Percentiles rank a stretch among this genome's conserved stretches.
Evolutionary conservation across 306 rosid species (phyloP).

Genomic region (Trifolium fragiferum): DNA sequence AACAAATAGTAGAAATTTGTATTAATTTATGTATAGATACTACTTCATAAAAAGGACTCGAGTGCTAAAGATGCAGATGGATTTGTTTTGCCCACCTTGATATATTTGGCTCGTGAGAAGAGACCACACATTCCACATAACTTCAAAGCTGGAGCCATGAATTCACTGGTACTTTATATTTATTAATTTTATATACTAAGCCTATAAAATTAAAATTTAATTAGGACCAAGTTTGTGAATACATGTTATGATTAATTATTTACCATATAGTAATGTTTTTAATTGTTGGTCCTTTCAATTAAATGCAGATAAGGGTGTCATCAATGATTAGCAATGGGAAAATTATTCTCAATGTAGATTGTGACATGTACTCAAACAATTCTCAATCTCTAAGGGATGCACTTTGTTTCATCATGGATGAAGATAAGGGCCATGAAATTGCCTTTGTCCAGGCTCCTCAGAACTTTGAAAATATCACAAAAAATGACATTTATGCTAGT

Average conservation of each 20-base stretch:
- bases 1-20: no score
- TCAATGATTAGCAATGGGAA: slow-evolving; percentile 73
- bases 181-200: background rate
- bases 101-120: slow-evolving; percentile 81
- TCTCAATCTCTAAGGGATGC: slow-evolving; percentile 68
- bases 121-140: slow-evolving; percentile 64
- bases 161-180: slow-evolving; percentile 60
- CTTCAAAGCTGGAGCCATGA: slow-evolving; percentile 86
- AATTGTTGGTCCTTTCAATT: background rate
- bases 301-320: slow-evolving; percentile 71
- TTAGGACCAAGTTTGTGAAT: background rate
- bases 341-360: slow-evolving; percentile 65
- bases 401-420: slow-evolving; percentile 82
- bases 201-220: background rate
- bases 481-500: slow-evolving; percentile 58
- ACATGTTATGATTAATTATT: background rate
- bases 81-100: slow-evolving; percentile 63
- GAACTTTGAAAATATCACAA: slow-evolving; percentile 48
- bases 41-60: slow-evolving; percentile 56
- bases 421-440: slow-evolving; percentile 63
- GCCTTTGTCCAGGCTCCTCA: slow-evolving; percentile 78
- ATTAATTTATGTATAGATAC: slow-evolving; percentile 55
- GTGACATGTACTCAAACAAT: slow-evolving; percentile 74
- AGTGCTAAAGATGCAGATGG: slow-evolving; percentile 56
- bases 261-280: background rate